Evolutionary conservation across 225 moss, liverwort and hornwort genomes (phyloP).

Genomic region (Bryoerythrophyllum caledonicum): DNA sequence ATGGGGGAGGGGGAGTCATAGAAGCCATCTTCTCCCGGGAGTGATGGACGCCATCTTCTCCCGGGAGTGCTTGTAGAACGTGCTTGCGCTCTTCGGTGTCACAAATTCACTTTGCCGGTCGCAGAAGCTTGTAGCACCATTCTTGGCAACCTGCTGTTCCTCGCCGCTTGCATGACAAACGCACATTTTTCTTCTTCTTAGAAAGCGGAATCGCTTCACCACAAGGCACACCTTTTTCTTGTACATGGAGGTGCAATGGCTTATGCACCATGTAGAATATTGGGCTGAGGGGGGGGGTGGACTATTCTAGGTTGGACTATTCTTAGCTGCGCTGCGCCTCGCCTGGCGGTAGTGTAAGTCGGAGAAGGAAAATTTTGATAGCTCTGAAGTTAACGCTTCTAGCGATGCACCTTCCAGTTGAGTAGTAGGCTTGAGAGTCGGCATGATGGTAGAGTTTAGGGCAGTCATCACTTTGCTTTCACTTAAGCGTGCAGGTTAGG

Average conservation of each 20-base stretch:
- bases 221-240: slow-evolving; percentile 23
- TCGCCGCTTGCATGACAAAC: slow-evolving; percentile 7
- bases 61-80: slow-evolving; percentile 13
- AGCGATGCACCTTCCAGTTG: slow-evolving; percentile 20
- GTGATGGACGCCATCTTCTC: background rate
- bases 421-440: slow-evolving; percentile 30
- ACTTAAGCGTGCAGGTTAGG: slow-evolving; percentile 5
- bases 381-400: slow-evolving; percentile 29
- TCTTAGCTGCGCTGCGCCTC: slow-evolving; percentile 19
- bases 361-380: slow-evolving; percentile 38
- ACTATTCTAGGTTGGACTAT: slow-evolving; percentile 22
- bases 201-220: background rate
- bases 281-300: background rate
- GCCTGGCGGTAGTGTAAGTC: background rate
- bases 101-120: background rate
- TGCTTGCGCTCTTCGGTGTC: slow-evolving; percentile 8
- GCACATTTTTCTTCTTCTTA: background rate
- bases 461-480: slow-evolving; percentile 23
- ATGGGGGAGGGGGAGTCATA: no score
- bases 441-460: slow-evolving; percentile 45
- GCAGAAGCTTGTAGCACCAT: background rate
- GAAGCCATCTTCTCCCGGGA: no score
- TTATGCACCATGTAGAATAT: slow-evolving; percentile 47
- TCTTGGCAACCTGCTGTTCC: background rate
- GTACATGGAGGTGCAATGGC: slow-evolving; percentile 38